phyloP scores from a whole-genome alignment of 148 eudicot species.

The Fallopia convolvulus region DNA sequence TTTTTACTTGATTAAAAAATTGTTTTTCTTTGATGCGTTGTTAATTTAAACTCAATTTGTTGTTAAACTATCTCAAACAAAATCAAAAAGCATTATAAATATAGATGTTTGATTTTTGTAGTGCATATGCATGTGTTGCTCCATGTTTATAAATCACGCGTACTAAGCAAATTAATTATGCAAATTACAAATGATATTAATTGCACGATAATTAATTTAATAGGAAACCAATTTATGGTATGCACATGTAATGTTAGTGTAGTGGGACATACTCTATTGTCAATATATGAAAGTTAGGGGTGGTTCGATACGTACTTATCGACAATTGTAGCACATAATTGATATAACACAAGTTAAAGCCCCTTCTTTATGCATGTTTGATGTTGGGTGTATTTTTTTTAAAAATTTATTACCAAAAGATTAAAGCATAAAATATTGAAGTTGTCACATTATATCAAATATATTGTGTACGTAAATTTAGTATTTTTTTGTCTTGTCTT shows the following conservation, averaged over 20 bases:
- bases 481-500: no score
- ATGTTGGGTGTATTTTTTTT: neutral
- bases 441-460: neutral
- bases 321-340: neutral
- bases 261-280: constrained; percentile 2
- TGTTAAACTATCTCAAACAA: neutral
- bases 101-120: no score
- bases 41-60: neutral
- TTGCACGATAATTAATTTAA: neutral
- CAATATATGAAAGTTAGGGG: neutral
- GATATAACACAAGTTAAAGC: neutral
- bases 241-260: constrained; percentile 4
- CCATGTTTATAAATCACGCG: neutral
- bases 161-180: neutral
- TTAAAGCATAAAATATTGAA: neutral
- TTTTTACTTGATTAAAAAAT: neutral
- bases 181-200: neutral
- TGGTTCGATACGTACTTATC: neutral
- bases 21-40: neutral
- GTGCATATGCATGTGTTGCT: neutral
- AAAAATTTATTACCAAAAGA: neutral
- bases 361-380: neutral
- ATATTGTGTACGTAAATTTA: neutral
- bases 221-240: neutral
- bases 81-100: no score